Base-by-base conservation (phyloP, 306 rosid species). In the Quillaja saponaria region DNA sequence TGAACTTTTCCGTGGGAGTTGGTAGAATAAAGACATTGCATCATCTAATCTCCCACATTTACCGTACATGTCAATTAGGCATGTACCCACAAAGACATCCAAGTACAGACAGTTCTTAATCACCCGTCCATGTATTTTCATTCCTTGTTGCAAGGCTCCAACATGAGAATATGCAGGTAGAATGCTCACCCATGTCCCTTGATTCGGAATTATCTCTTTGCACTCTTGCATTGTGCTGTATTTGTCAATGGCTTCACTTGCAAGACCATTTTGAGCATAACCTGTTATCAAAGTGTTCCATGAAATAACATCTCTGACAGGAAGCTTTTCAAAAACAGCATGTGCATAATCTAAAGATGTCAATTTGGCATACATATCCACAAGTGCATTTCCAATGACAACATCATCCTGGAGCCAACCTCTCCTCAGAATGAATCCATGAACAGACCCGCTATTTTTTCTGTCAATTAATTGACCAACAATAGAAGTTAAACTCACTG, bases 121-220 rank as follows among this genome's bases (percentile, higher is more conserved):
- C 18, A 78, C 50, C 63, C 59, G 64, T 49, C 71, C 83, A 60
- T 78, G 83, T 46, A 73, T 49, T 52, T 73, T 78, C 83, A 78
- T 78, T 57, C 83, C 83, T 54, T 69, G 76, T 35, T 58, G 83
- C 73, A 78, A 55, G 25, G 76, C 83, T 59, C 83, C 83, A 45
- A 78, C 54, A 48, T 78, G 80, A 21, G 83, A 78, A 73, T 78
- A 78, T 47, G 83, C 83, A 20, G 83, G 83, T 48, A 78, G 78
- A 73, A 78, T 73, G 63, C 83, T 78, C 49, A 78, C 83, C 83
- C 83, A 78, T 34, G 83, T 78, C 63, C 83, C 83, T 59, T 78
- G 83, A 28, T 60, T 73, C 50, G 83, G 76, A 44, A 49, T 47
- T 69, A 69, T 54, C 20, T 57, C 28, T 34, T n/a, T 47, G 34